phyloP scores from a whole-genome alignment of 192 early-diverging fungal species.

The Linderina pennispora region DNA sequence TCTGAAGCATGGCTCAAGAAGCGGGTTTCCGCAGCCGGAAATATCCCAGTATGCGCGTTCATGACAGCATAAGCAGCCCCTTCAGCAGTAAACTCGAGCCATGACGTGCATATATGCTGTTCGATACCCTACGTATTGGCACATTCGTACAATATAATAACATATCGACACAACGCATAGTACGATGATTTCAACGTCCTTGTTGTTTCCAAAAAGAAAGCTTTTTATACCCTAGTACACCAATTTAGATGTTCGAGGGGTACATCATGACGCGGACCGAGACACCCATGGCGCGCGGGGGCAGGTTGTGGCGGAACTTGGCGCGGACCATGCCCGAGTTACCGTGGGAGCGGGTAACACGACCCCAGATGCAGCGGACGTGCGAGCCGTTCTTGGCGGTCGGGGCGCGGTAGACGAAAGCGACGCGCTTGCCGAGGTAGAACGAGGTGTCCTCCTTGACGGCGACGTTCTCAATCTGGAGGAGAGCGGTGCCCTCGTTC shows the following conservation, averaged over 20 bases:
- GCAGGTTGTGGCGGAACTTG: constrained; percentile 96
- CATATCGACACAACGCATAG: too few species aligned
- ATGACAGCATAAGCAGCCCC: too few species aligned
- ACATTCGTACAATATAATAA: too few species aligned
- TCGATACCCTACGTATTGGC: too few species aligned
- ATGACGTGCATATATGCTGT: too few species aligned
- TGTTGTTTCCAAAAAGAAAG: too few species aligned
- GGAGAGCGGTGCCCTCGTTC: constrained; percentile 82
- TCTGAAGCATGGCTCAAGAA: too few species aligned
- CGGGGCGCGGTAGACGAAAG: constrained; percentile 95
- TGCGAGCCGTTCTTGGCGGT: constrained; percentile 82
- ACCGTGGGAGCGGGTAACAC: constrained; percentile 91
- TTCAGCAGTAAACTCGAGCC: too few species aligned
- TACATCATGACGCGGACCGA: constrained; percentile 93
- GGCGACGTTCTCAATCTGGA: constrained; percentile 90
- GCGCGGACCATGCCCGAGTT: constrained; percentile 95
- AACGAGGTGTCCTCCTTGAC: constrained; percentile 87
- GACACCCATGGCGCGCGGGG: constrained; percentile 90
- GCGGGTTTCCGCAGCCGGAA: too few species aligned
- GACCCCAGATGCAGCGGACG: constrained; percentile 98
- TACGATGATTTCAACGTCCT: too few species aligned
- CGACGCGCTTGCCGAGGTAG: constrained; percentile 98
- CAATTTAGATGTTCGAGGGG: constrained; percentile 72
- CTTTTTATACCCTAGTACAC: neutral
- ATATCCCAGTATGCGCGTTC: too few species aligned